phyloP scores from a whole-genome alignment of 257 asterid genomes.

The Mitragyna speciosa region DNA sequence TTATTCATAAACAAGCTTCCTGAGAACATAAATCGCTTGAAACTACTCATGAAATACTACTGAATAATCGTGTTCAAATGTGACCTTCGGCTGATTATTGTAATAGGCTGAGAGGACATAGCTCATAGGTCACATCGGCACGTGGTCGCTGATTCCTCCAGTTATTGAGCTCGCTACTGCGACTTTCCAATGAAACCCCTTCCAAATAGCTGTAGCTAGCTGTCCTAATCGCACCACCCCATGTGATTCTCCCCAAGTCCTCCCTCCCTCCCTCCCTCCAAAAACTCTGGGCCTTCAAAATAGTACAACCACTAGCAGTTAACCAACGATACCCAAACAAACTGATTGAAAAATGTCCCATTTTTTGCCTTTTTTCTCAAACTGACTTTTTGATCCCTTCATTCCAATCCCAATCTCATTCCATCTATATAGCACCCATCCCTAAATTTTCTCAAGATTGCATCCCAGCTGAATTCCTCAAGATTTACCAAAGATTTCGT shows the following conservation, averaged over 20 bases:
- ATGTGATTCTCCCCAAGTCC: constrained; percentile 36
- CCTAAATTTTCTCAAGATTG: constrained; percentile 7
- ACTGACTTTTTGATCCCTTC: neutral
- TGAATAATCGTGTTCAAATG: neutral
- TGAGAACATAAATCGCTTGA: neutral
- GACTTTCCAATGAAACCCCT: constrained; percentile 37
- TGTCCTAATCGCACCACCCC: constrained; percentile 49
- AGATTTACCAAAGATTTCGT: neutral
- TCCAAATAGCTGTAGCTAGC: constrained; percentile 79
- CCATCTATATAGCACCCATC: neutral
- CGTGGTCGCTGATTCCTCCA: constrained; percentile 70
- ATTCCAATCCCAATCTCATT: neutral
- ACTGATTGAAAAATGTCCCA: neutral
- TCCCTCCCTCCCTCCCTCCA: constrained; percentile 24
- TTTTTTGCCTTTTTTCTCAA: neutral
- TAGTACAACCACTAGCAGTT: constrained; percentile 16
- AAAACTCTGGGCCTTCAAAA: constrained; percentile 28
- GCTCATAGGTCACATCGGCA: constrained; percentile 60
- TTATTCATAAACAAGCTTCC: too few relatives aligned
- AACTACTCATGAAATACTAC: neutral
- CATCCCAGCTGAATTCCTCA: neutral
- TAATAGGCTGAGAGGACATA: neutral
- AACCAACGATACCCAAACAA: constrained; percentile 15
- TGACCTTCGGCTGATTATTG: neutral
- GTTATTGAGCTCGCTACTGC: constrained; percentile 37